Percentiles rank a stretch among this genome's conserved stretches.
These are phyloP conservation scores for Amauroascus verrucosus DNA, from an alignment of 2,329 filamentous ascomycete genomes.

Conservation along the genomic window DNA sequence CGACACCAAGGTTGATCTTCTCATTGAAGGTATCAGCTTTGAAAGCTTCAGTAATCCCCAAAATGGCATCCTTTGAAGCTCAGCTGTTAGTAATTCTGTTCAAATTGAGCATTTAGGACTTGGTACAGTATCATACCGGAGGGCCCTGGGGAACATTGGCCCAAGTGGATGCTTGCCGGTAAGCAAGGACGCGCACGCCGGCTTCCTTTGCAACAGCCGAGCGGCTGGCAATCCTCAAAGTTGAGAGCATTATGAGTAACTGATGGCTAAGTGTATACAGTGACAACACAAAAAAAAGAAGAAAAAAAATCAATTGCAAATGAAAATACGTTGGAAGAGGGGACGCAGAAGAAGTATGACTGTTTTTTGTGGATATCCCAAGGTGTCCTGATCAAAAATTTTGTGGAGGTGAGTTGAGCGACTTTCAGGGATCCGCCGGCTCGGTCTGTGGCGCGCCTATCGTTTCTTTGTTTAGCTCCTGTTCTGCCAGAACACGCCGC, in stretches of 20 bases:
- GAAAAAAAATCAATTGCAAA: background rate
- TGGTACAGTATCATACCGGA: slow-evolving; percentile 55
- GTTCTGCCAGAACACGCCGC: background rate
- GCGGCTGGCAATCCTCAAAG: slow-evolving; percentile 36
- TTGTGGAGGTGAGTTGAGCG: background rate
- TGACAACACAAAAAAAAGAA: background rate
- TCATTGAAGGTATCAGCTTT: slow-evolving; percentile 87
- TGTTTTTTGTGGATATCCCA: background rate
- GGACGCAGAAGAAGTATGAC: background rate
- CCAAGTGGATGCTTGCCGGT: slow-evolving; percentile 69
- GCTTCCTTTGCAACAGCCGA: slow-evolving; percentile 32
- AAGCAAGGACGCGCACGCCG: slow-evolving; percentile 30
- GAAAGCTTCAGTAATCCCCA: slow-evolving; percentile 84
- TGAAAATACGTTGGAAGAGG: background rate
- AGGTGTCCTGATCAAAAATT: slow-evolving; percentile 9
- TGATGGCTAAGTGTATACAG: background rate
- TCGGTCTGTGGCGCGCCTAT: background rate
- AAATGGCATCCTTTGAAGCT: slow-evolving; percentile 34
- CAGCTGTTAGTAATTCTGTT: slow-evolving; percentile 4
- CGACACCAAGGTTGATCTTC: slow-evolving; percentile 98
- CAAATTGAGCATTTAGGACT: background rate
- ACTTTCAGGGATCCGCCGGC: background rate
- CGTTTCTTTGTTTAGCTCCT: background rate
- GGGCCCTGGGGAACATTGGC: slow-evolving; percentile 84
- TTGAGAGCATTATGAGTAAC: slow-evolving; percentile 36